Evolutionary conservation across 1,284 basidiomycete genomes (phyloP), one percentile per base, ranked within the genome.

Genomic region (Marasmius tenuissimus): DNA sequence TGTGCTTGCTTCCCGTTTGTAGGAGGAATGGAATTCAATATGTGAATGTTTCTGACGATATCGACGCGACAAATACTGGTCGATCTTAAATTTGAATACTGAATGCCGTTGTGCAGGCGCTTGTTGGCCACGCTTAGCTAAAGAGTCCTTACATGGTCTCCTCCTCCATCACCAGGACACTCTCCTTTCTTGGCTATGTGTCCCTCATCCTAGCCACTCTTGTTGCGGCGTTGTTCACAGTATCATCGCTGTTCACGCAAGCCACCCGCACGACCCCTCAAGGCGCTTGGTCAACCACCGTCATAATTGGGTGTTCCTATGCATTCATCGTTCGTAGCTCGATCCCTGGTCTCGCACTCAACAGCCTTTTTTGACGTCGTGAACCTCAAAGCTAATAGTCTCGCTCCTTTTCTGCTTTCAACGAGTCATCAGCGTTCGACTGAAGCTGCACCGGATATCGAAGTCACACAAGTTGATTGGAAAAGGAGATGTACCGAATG

Each of bases 401-500:
- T 89, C 88, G 8, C 61, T 91, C 27, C 73, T 82, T 9, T 80
- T 89, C 65, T 91, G 86, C 67, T 72, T 84, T 59, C 91, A 90
- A 59, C 83, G 90, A 47, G 79, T 88, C 58, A 79, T 92, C 49
- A 82, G 85, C 0, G 83, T 91, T 45, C 80, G 84, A 51, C 72
- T 83, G 64, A 81, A 81, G 70, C 75, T 92, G 56, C 84, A 86
- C 67, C 78, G 84, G 35, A 91, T 94, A 68, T 90, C 92, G 27
- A 92, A 89, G 71, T 81, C 84, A 2, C 87, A 89, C 69, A 80
- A 83, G 53, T 84, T 84, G 2, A 80, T 89, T 42, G 81, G 83
- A 51, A 78, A 77, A 62, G 79, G 81, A 7, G 91, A 94, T 67
- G 75, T 91, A n/a, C 89, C 91, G n/a, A 83, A 87, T 70, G 92